Conservation (phyloP, 371 early-diverging fungal species). For the Mucor irregularis region DNA sequence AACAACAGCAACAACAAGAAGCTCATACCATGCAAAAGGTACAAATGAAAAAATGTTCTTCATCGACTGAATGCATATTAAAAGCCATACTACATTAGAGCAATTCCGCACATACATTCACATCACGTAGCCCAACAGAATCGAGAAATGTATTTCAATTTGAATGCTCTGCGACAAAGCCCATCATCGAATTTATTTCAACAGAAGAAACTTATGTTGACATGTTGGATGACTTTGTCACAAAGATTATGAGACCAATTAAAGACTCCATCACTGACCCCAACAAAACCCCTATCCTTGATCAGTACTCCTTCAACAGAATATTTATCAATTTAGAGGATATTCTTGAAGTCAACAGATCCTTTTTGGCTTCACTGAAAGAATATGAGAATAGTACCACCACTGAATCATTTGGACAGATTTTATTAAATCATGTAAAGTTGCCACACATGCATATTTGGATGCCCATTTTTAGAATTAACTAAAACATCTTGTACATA, state of each 20-base stretch:
- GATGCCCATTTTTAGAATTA: background rate
- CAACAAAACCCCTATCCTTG: constrained; percentile 18
- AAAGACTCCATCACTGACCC: constrained; percentile 15
- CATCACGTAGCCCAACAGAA: background rate
- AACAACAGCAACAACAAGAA: background rate
- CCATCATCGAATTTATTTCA: constrained; percentile 20
- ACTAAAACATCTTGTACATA: background rate
- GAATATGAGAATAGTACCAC: constrained; percentile 8
- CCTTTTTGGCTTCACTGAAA: constrained; percentile 17
- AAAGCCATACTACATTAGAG: background rate
- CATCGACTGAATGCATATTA: background rate
- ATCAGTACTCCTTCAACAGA: constrained; percentile 21
- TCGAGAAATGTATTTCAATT: constrained; percentile 15
- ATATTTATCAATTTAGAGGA: constrained; percentile 32
- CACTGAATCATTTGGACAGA: constrained; percentile 22
- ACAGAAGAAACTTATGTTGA: constrained; percentile 26
- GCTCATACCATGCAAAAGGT: constrained; percentile 11
- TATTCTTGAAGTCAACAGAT: constrained; percentile 20
- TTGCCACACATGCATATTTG: background rate
- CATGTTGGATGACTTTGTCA: constrained; percentile 17
- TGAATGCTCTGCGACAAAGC: constrained; percentile 4
- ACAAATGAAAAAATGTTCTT: too few species aligned
- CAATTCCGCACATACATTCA: background rate
- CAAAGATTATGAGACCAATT: constrained; percentile 19
- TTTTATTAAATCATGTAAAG: constrained; percentile 24